Base-by-base conservation (phyloP, 116 monocot species). In the Papilionanthe hybrid region DNA sequence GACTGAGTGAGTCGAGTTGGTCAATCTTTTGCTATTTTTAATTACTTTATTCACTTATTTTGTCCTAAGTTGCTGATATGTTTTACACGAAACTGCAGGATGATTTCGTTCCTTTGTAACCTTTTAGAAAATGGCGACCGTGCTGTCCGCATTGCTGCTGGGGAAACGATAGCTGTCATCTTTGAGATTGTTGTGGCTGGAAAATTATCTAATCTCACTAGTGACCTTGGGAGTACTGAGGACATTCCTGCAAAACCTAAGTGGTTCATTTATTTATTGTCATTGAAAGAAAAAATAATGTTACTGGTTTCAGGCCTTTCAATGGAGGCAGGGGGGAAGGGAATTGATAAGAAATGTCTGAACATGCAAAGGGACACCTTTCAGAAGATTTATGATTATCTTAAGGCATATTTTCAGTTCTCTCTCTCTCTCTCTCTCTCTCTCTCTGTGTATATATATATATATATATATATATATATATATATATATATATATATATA, bases 71-170 rank as follows among this genome's bases (percentile, higher is more conserved):
- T 69, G 0, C 69, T 69, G 69, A 69, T 65, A 37, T 69, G 1
- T 69, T 37, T 23, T 9, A 69, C 37, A 69, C 37, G 69, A 15
- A 32, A 37, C 69, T 83, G 55, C 80, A 96, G 96, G 77, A 85
- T 89, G 44, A 85, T 96, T 75, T 79, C 86, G 4, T 86, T 84
- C 53, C 88, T 96, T 45, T 92, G 86, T 32, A 86, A 83, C 76
- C 86, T 94, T 20, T 76, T 96, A 37, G 94, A 92, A 67, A 86
- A 88, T 45, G 87, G 90, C 29, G 96, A 96, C 79, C 87, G 94
- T 68, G 73, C 85, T 79, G 94, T 96, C 44, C 92, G 96, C 45
- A 85, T 94, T 82, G 94, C 92, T 84, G 94, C 96, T 85, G 94
- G 96, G 42, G 96, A 96, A 94, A 92, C 94, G n/a, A 79, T 96